These are phyloP conservation scores for Polymyxa betae DNA, from an alignment of 208 protist genomes.

Conservation along the genomic window DNA sequence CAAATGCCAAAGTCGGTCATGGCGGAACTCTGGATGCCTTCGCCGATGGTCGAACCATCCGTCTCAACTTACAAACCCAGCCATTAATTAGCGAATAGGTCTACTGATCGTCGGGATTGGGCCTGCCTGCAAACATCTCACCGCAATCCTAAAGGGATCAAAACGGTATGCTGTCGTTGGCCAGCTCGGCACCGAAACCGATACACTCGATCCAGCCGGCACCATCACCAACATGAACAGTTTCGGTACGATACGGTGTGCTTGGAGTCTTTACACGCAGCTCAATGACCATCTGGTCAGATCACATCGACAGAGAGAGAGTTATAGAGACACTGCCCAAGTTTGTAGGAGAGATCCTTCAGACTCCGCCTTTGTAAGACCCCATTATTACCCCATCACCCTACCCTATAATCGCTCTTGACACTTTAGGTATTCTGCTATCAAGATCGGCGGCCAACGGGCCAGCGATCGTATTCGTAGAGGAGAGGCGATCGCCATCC, in stretches of 20 bases:
- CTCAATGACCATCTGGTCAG: not conserved
- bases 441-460: not conserved
- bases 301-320: not conserved
- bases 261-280: not conserved
- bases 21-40: not conserved
- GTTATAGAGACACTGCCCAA: not conserved
- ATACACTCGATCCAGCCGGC: conserved; percentile 17
- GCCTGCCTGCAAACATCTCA: conserved; percentile 22
- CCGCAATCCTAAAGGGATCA: not conserved
- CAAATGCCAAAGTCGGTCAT: not conserved
- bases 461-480: conserved; percentile 22
- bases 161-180: not conserved
- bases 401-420: not conserved
- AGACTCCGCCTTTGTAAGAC: conserved; percentile 5
- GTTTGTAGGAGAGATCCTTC: not conserved
- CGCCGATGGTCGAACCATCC: not conserved
- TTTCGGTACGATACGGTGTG: not conserved
- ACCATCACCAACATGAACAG: not conserved
- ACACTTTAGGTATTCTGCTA: conserved; percentile 3
- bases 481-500: not conserved
- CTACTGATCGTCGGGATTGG: conserved; percentile 35
- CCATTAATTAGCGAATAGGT: not conserved
- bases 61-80: not conserved
- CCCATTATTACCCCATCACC: not conserved
- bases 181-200: not conserved